A percentile compares a stretch with the other conserved stretches of the same genome.
These are phyloP conservation scores for Solanum hybrid DNA, from an alignment of 305 asterid species.

Conservation along the genomic window DNA sequence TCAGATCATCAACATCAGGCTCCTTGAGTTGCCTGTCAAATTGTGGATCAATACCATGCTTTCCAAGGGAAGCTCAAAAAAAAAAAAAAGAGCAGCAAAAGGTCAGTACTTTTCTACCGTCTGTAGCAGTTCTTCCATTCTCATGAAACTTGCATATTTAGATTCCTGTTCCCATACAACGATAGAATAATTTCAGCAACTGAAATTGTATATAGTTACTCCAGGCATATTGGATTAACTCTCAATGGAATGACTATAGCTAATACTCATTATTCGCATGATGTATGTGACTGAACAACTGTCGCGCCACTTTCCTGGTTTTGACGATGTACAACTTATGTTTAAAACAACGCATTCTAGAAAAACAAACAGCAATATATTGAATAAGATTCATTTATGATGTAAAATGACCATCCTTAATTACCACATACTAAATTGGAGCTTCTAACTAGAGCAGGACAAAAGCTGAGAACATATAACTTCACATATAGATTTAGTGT, in stretches of 20 bases:
- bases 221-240: not conserved
- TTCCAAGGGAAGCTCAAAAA: not conserved
- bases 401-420: not conserved
- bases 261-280: not conserved
- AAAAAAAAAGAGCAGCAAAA: not conserved
- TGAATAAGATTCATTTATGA: not conserved
- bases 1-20: constrained; percentile 26
- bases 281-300: not conserved
- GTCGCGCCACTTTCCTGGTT: not conserved
- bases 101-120: constrained; percentile 36
- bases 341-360: not conserved
- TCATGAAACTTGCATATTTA: constrained; percentile 18
- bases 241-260: not conserved
- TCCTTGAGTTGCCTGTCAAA: constrained; percentile 31
- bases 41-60: not conserved
- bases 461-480: not conserved
- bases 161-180: constrained; percentile 17
- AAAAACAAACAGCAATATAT: not conserved
- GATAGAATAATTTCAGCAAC: not conserved
- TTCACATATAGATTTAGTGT: not conserved
- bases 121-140: constrained; percentile 36
- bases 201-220: not conserved
- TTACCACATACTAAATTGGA: not conserved
- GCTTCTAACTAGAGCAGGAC: not conserved
- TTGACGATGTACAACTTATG: not conserved